phyloP scores from a whole-genome alignment of 148 eudicot genomes.

The Cornus suecica region DNA sequence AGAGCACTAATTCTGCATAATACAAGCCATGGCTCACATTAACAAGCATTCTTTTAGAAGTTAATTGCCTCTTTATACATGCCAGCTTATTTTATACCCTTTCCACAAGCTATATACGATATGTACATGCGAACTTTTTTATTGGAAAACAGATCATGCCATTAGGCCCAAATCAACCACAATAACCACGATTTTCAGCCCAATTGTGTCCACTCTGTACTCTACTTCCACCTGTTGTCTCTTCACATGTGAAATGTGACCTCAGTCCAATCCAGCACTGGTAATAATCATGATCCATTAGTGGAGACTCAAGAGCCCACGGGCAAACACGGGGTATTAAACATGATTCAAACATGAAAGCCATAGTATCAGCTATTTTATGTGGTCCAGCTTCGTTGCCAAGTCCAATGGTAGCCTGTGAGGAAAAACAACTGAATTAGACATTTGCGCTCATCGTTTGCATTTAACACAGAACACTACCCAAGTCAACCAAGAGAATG shows the following conservation, averaged over 20 bases:
- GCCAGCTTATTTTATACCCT: background rate
- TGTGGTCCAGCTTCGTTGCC: conserved; percentile 72
- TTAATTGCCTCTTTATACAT: background rate
- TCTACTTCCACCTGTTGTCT: background rate
- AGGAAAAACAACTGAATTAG: background rate
- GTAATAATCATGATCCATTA: conserved; percentile 73
- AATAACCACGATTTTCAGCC: conserved; percentile 5
- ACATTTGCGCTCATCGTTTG: background rate
- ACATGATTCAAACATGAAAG: conserved; percentile 98
- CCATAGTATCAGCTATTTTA: conserved; percentile 73
- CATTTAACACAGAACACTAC: background rate
- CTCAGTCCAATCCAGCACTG: conserved; percentile 93
- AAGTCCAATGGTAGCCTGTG: conserved; percentile 66
- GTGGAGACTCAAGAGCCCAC: conserved; percentile 89
- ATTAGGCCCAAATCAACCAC: conserved; percentile 23
- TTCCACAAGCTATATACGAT: too few relatives aligned
- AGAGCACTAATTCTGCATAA: background rate
- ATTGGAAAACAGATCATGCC: background rate
- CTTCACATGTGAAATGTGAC: conserved; percentile 54
- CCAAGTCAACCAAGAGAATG: background rate
- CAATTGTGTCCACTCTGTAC: conserved; percentile 11
- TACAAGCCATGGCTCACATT: background rate
- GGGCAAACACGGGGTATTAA: conserved; percentile 82
- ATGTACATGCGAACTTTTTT: background rate
- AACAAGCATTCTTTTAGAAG: background rate